A percentile compares a stretch with the other conserved stretches of the same genome.
phyloP scores from a whole-genome alignment of 2,329 filamentous ascomycete species.

The Chaetothyriales sp. region DNA sequence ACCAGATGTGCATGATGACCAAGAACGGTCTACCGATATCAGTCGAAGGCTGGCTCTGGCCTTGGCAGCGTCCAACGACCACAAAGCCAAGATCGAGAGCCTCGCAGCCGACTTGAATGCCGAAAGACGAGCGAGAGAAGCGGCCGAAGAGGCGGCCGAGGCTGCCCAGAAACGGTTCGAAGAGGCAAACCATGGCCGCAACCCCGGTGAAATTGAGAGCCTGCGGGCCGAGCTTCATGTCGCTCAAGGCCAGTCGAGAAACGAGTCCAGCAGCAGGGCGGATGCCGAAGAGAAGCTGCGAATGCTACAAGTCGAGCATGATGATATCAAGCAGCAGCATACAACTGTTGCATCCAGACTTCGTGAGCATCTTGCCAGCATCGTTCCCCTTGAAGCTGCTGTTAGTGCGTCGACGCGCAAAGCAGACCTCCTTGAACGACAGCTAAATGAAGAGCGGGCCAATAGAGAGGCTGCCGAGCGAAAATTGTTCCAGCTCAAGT shows the following conservation, averaged over 20 bases:
- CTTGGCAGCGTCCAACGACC: constrained; percentile 62
- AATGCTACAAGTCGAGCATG: constrained; percentile 73
- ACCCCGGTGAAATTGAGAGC: constrained; percentile 70
- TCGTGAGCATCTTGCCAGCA: constrained; percentile 55
- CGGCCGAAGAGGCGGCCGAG: constrained; percentile 77
- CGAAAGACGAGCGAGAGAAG: constrained; percentile 64
- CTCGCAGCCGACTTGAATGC: constrained; percentile 59
- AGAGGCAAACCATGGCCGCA: constrained; percentile 74
- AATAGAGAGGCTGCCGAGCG: constrained; percentile 61
- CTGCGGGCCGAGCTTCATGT: constrained; percentile 75
- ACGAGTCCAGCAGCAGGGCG: constrained; percentile 63
- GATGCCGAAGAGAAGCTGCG: constrained; percentile 64
- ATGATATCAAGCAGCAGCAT: constrained; percentile 57
- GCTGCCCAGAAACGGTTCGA: constrained; percentile 70
- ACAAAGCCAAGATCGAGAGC: constrained; percentile 63
- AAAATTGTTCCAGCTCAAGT: constrained; percentile 61
- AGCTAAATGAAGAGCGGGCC: constrained; percentile 70
- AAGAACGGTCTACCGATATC: constrained; percentile 59
- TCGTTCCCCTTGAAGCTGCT: constrained; percentile 63
- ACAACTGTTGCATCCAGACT: constrained; percentile 53
- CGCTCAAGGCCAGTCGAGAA: constrained; percentile 61
- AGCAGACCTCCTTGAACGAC: constrained; percentile 60
- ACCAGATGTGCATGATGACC: constrained; percentile 43
- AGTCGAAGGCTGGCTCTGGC: constrained; percentile 71
- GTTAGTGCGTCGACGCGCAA: constrained; percentile 68